Conservation (phyloP, 108 stramenopile genomes). For the Chaetoceros tenuissimus region DNA sequence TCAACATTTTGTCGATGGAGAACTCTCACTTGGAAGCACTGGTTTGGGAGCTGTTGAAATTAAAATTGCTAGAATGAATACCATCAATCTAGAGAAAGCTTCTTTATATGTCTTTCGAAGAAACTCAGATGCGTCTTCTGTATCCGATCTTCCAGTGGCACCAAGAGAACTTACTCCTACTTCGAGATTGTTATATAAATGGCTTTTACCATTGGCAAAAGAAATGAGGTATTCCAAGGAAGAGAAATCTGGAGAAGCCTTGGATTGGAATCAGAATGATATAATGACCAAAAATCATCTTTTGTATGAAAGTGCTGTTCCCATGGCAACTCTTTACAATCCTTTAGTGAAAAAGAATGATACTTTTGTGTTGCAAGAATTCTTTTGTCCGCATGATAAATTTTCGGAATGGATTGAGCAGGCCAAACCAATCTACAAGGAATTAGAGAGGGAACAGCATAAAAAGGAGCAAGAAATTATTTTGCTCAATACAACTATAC, state of each 20-base stretch:
- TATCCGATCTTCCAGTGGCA: neutral
- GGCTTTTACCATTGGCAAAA: neutral
- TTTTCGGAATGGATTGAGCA: neutral
- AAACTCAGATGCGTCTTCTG: too few species aligned
- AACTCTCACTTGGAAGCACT: too few species aligned
- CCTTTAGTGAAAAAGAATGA: neutral
- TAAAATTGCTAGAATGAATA: conserved; percentile 5
- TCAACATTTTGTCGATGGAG: too few species aligned
- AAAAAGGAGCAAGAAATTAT: too few species aligned
- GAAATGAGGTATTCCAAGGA: too few species aligned
- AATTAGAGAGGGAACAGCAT: neutral
- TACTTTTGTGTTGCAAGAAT: conserved; percentile 4
- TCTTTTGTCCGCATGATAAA: conserved; percentile 3
- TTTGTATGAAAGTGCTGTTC: conserved; percentile 3
- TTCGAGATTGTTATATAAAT: neutral
- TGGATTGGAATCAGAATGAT: neutral
- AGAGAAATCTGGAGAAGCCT: too few species aligned
- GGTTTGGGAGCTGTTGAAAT: conserved; percentile 3
- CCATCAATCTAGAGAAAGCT: neutral
- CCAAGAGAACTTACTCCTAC: neutral
- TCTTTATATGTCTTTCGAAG: conserved; percentile 1
- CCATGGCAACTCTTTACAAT: conserved; percentile 1
- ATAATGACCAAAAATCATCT: neutral
- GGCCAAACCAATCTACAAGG: conserved; percentile 1
- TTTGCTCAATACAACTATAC: conserved; percentile 3